phyloP scores from a whole-genome alignment of 2,329 filamentous ascomycete genomes.

The Penicillium sp. region DNA sequence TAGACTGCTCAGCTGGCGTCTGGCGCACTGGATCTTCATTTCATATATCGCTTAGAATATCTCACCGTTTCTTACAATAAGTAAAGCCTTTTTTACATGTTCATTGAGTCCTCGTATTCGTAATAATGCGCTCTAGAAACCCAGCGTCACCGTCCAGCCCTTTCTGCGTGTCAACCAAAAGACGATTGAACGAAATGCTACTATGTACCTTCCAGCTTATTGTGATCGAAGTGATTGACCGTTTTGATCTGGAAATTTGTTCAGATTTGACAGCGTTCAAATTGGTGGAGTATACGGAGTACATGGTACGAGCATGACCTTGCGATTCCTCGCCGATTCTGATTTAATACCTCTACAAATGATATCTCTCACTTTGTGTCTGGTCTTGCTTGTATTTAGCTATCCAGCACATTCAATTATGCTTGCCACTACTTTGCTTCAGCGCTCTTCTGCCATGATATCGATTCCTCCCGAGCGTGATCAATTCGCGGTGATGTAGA shows the following conservation, averaged over 20 bases:
- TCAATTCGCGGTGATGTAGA: background rate
- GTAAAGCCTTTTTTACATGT: background rate
- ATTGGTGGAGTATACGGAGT: no score
- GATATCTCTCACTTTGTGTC: no score
- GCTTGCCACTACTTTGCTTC: background rate
- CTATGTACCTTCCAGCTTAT: no score
- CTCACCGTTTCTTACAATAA: background rate
- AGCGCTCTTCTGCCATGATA: background rate
- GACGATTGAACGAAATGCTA: no score
- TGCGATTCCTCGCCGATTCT: no score
- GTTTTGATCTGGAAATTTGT: no score
- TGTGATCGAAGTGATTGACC: no score
- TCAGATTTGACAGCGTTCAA: no score
- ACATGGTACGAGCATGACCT: no score
- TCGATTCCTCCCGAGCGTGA: no score
- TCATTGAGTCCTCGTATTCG: background rate
- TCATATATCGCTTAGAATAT: constrained; percentile 10
- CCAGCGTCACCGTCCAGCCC: background rate
- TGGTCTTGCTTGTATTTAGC: no score
- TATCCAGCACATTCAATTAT: background rate
- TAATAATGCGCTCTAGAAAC: background rate
- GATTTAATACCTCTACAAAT: no score
- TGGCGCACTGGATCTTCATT: constrained; percentile 32
- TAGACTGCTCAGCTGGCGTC: constrained; percentile 41
- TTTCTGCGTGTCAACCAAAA: background rate